Percentiles rank a stretch among this genome's conserved stretches.
Conservation (phyloP, 257 asterid genomes). For the Jacaranda mimosifolia region DNA sequence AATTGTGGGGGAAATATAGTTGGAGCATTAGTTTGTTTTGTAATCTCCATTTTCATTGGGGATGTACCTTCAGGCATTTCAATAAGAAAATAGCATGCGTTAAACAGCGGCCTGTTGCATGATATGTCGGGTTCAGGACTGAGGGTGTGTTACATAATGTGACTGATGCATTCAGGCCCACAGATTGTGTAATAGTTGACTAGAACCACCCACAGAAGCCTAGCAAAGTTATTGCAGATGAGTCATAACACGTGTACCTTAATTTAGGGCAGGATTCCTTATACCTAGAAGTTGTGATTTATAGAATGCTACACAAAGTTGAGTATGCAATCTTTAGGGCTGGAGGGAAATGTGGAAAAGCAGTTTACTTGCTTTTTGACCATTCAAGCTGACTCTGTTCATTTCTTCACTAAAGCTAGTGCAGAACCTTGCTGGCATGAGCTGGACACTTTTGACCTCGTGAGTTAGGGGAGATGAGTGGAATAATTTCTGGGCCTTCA, state of each 20-base stretch:
- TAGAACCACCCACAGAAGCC: neutral
- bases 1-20: slow-evolving; percentile 7
- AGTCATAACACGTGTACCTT: neutral
- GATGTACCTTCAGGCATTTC: neutral
- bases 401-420: neutral
- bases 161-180: neutral
- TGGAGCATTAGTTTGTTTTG: slow-evolving; percentile 4
- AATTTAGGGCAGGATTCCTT: neutral
- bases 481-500: neutral
- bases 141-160: neutral
- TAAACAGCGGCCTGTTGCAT: neutral
- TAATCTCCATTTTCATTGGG: neutral
- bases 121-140: neutral
- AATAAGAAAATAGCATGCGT: neutral
- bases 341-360: slow-evolving; percentile 11
- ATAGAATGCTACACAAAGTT: neutral
- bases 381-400: neutral
- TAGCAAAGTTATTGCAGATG: slow-evolving; percentile 25
- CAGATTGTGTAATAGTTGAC: neutral
- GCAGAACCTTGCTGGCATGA: no score
- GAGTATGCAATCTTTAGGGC: neutral
- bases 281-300: neutral
- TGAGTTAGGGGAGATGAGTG: neutral
- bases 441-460: neutral
- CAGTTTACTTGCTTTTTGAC: neutral